Evolutionary conservation across 2,329 filamentous ascomycete genomes (phyloP), one percentile per base, ranked within the genome.

Genomic region (Alternaria triticina): DNA sequence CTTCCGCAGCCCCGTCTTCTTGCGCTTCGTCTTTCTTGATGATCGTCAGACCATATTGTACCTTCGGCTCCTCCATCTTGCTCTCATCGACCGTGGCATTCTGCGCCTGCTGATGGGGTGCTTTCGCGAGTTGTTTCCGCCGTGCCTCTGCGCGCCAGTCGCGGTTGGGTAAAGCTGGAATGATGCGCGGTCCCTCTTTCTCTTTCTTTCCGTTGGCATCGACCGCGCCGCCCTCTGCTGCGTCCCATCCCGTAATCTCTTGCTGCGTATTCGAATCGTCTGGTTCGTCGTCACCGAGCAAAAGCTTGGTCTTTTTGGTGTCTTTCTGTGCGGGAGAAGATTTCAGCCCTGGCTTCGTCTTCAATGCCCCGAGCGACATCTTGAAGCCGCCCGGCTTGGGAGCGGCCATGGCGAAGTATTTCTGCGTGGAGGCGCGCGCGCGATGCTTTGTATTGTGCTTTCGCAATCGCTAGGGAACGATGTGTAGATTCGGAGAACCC

Each of bases 101-200:
- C 40, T 82, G 71, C 20, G 61, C 62, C 81, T 82, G 68, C 81
- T 82, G 64, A 65, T 86, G 87, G 7, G 77, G n/a, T 87, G 88
- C n/a, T 90, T 80, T 13, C 86, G 76, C 74, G 87, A 89, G 77
- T 83, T 88, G 68, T 85, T 81, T 81, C 64, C 83, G 84, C 66
- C 82, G 83, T 65, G 69, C 70, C 45, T 89, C 86, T 61, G 84
- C 83, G 70, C 85, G 83, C 89, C 88, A 90, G 80, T 91, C 87
- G 57, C 85, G 83, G 77, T 91, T 91, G 66, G 82, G 80, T 70
- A 86, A 83, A 43, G 81, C 81, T 28, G 83, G 81, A 67, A 93
- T 92, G 17, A 91, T 81, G 47, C 88, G 82, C 8, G 83, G 82
- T 25, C 70, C 83, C 46, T 81, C 77, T 27, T 78, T 77, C 61